Evolutionary conservation across 2,329 filamentous ascomycete genomes (phyloP).

Genomic region (Immersiporthe knoxdaviesiana): DNA sequence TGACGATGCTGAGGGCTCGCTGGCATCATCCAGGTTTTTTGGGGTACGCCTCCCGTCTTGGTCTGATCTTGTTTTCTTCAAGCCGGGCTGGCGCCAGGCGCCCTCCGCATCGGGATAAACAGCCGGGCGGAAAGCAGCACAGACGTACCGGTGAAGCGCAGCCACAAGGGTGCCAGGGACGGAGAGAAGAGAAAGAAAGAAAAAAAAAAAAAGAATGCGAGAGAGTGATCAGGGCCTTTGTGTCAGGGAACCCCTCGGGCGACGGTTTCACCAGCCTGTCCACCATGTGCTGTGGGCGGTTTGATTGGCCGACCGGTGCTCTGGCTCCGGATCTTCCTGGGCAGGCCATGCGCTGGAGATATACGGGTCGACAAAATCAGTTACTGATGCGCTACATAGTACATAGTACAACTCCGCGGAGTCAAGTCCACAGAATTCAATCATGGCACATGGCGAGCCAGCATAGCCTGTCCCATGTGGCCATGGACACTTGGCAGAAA

Average conservation of each 20-base stretch:
- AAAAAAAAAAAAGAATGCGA: no score
- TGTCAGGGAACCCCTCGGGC: background rate
- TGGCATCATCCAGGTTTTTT: constrained; percentile 1
- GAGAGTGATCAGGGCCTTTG: background rate
- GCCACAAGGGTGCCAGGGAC: background rate
- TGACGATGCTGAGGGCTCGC: background rate
- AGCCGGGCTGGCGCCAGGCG: background rate
- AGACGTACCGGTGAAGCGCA: constrained; percentile 2
- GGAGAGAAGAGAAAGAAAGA: no score
- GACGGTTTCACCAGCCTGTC: background rate
- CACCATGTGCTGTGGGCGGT: background rate
- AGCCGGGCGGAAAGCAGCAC: constrained; percentile 3
- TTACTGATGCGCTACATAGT: no score
- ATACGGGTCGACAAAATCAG: background rate
- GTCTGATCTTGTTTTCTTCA: background rate
- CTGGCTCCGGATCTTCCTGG: background rate
- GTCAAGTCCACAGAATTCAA: background rate
- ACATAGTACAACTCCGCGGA: background rate
- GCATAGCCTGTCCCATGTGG: background rate
- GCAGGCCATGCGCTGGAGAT: background rate
- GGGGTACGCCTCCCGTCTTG: background rate
- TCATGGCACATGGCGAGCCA: background rate
- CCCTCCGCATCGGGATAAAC: background rate
- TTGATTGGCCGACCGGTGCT: background rate
- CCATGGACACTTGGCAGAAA: background rate